Base-by-base conservation (phyloP, 768 basidiomycete genomes). In the Russula brevipes region DNA sequence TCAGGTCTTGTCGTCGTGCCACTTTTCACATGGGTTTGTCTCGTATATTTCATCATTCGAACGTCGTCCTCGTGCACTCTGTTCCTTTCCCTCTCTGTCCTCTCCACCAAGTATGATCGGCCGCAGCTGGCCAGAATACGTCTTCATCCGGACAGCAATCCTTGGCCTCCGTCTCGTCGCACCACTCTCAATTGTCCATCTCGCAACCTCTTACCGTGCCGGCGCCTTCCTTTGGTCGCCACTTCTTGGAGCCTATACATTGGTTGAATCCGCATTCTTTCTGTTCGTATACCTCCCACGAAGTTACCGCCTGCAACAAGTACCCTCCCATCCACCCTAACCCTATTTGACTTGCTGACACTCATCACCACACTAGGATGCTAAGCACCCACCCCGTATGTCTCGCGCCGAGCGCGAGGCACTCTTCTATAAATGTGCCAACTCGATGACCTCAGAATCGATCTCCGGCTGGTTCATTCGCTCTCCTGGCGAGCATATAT, bases 391-490 rank as follows among this genome's bases (percentile, higher is more conserved):
- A 4, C 79, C 79, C 11, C 71, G 70, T 6, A 68, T 77, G 9
- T 73, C 74, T 53, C 78, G 76, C 11, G 67, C 72, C 33, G 74
- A 82, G 65, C 80, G 85, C 12, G 70, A 73, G 33, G 74, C 71
- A 0, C 75, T 86, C 14, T 84, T 87, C 64, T 66, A 70, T n/a
- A 78, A 73, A 71, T 86, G 85, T 52, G 67, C 60, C 9, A 56
- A 66, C 58, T 49, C 68, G 11, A 65, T 61, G 57, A 60, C 59
- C 1, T 39, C 64, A 5, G 70, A 76, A 35, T 73, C 76, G 45
- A 75, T 78, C 0, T 75, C 76, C 2, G 82, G 81, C 33, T 88
- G 86, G 85, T 87, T 87, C 71, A 70, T 77, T 7, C 74, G 73
- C 5, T 53, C 72, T 1, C 56, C 72, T 33, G 51, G 68, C 7